Evolutionary conservation across 1,284 basidiomycete species (phyloP).

Genomic region (Lentinula novae-zelandiae): DNA sequence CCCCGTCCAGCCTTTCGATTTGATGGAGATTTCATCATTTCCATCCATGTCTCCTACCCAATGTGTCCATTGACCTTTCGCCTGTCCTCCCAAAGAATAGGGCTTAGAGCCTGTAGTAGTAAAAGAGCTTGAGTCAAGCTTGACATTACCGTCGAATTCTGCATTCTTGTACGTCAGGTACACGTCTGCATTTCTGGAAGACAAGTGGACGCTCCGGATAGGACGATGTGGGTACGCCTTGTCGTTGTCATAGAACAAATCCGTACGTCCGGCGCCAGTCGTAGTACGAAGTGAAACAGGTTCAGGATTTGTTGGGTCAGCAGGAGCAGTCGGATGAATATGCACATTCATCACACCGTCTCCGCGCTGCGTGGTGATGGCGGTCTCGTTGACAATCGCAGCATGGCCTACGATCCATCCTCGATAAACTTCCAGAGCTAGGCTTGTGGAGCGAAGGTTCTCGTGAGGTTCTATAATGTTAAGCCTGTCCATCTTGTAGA

Average conservation of each 20-base stretch:
- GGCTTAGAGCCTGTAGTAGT: slow-evolving; percentile 32
- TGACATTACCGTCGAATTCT: slow-evolving; percentile 45
- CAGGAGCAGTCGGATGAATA: slow-evolving; percentile 36
- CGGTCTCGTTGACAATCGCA: slow-evolving; percentile 37
- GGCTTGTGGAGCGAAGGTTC: slow-evolving; percentile 34
- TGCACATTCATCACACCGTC: slow-evolving; percentile 47
- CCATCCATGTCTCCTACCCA: slow-evolving; percentile 46
- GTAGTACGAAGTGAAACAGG: slow-evolving; percentile 39
- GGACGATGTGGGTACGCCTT: slow-evolving; percentile 38
- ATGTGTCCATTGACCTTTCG: slow-evolving; percentile 34
- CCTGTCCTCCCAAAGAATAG: slow-evolving; percentile 18
- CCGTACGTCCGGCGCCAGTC: slow-evolving; percentile 47
- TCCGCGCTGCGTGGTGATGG: slow-evolving; percentile 46
- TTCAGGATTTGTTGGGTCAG: slow-evolving; percentile 28
- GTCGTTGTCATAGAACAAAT: slow-evolving; percentile 43
- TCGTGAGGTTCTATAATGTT: slow-evolving; percentile 46
- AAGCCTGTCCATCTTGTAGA: slow-evolving; percentile 29
- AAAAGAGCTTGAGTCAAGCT: slow-evolving; percentile 41
- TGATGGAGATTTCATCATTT: slow-evolving; percentile 38
- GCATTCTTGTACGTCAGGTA: slow-evolving; percentile 52
- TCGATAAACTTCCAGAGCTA: slow-evolving; percentile 41
- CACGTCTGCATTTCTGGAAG: slow-evolving; percentile 45
- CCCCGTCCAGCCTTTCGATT: slow-evolving; percentile 49
- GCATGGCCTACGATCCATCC: slow-evolving; percentile 63
- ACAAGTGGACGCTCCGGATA: slow-evolving; percentile 44